Base-by-base conservation (phyloP, 192 early-diverging fungal genomes). In the Mortierella alpina region DNA sequence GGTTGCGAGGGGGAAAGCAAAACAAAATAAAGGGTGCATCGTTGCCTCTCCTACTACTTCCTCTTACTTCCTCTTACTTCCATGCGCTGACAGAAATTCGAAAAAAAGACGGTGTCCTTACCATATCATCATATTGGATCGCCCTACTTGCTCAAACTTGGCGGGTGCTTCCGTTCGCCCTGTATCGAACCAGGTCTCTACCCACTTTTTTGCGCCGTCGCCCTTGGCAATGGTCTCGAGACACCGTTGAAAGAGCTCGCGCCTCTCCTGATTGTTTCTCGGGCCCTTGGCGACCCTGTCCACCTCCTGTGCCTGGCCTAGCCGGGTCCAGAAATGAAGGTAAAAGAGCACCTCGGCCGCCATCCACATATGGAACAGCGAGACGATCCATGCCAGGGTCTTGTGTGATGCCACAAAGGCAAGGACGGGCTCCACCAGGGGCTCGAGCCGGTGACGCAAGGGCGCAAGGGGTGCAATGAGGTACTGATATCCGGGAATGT, bases 111-210 rank as follows among this genome's bases (percentile, higher is more conserved):
- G 54, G 23, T 0, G 31, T 31, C 31, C 56, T 68, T 72, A 80
- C 77, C 77, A 80, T 8, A 72, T 63, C 49, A 80, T 72, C 70
- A 80, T 72, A 49, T 80, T 80, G 44, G 70, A 71, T 2, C 77
- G 61, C 15, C 70, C 66, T 41, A 80, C 63, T n/a, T 80, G 58
- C 46, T 72, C 69, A 65, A 68, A 63, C 47, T 72, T 68, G 0
- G 70, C 64, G 1, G 77, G 77, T n/a, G 57, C 59, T 23, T 64
- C 52, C 15, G 77, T 72, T 12, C 77, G 50, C 17, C 77, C 70
- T 10, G 77, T 80, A 51, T 80, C 77, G 40, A 80, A 80, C 77
- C 77, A 80, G 10, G 65, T 72, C 44, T 80, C 77, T 40, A 59
- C 60, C 77, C 77, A 80, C 31, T 46, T 58, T 49, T 68, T 72